Evolutionary conservation across 2,329 filamentous ascomycete genomes (phyloP), one percentile per base, ranked within the genome.

Genomic region (Purpureocillium takamizusanense): DNA sequence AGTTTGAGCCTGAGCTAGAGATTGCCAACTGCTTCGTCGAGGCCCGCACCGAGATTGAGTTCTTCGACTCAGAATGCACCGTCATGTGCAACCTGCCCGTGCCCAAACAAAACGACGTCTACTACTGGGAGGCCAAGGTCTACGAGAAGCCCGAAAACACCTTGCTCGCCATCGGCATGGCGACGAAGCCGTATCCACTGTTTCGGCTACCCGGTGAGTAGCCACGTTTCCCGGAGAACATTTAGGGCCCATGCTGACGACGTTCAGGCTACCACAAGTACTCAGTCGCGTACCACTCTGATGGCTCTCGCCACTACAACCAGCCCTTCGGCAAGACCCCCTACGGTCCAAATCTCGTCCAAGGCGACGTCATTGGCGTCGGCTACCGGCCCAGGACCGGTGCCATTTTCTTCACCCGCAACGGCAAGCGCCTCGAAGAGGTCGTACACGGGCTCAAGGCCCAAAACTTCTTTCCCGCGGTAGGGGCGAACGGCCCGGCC

Each of bases 1-100:
- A 98, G 61, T 98, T 98, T 54, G 92, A 97, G 61, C 92, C 92
- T n/a, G 92, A 98, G 61, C 68, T 97, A 28, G 92, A 98, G 63
- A 95, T 97, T 50, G 92, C 92, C 49, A 97, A 97, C 63, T 98
- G 92, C 62, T 98, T 98, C 57, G 92, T 98, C 46, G 90, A 98
- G 63, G 90, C 70, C 31, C 79, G 92, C 48, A 98, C 92, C 10
- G 92, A 98, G 61, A 95, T 98, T 46, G 92, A 98, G 60, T 98
- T 98, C 66, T 98, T 94, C 56, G 92, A 98, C 62, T 92, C 88
- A 2, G 92, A 94, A 59, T 97, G 90, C 67, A 94, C 89, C 51
- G 92, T 97, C 45, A 87, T 95, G 69, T 94, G 85, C 69, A 98
- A 98, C 54, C 65, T 98, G 31, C 92, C 92, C 1, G 87, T 98